A percentile compares a stretch with the other conserved stretches of the same genome.
phyloP scores from a whole-genome alignment of 371 early-diverging fungal species.

The Entomophthora muscae region DNA sequence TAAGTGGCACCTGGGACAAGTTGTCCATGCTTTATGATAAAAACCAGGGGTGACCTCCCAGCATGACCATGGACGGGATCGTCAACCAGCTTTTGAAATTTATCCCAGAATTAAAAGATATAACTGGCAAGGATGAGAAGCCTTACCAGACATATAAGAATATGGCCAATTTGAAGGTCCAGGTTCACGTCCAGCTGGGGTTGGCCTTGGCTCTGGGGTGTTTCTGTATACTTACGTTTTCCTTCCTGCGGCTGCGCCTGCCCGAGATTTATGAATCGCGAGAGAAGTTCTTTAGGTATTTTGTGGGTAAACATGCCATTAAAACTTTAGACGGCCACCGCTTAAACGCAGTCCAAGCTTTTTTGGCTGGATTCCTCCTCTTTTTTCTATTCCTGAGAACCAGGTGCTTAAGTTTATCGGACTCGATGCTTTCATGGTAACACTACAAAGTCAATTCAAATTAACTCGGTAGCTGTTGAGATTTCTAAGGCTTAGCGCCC shows the following conservation, averaged over 20 bases:
- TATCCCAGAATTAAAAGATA: no score
- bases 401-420: slow-evolving; percentile 20
- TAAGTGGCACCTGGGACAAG: neutral
- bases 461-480: slow-evolving; percentile 28
- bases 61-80: neutral
- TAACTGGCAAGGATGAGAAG: no score
- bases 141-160: neutral
- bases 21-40: neutral
- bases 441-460: neutral
- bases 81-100: no score
- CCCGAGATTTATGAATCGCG: neutral
- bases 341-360: neutral
- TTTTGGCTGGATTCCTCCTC: slow-evolving; percentile 6
- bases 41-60: neutral
- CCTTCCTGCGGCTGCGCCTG: neutral
- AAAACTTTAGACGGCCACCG: neutral
- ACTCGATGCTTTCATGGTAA: slow-evolving; percentile 36
- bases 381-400: neutral
- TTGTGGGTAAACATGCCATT: neutral
- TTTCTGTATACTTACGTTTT: slow-evolving; percentile 3
- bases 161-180: neutral
- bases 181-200: neutral
- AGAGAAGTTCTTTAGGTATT: neutral
- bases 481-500: slow-evolving; percentile 17
- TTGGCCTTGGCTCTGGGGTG: neutral